A percentile compares a stretch with the other conserved stretches of the same genome.
Conservation (phyloP, 148 eudicot genomes). For the Hydrangea macrophylla region DNA sequence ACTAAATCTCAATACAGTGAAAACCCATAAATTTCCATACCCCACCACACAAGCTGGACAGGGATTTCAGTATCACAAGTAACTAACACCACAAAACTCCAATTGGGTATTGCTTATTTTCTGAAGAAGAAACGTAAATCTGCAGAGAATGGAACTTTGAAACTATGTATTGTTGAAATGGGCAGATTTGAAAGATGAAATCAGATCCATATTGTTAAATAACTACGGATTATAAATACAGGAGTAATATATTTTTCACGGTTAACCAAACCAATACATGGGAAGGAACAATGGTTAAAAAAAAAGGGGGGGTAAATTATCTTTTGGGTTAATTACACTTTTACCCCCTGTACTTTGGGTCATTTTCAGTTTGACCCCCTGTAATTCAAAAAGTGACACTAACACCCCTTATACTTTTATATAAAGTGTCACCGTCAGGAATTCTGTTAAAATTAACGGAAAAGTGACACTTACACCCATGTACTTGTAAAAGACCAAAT, state of each 20-base stretch:
- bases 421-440: too few relatives aligned
- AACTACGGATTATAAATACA: too few relatives aligned
- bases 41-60: background rate
- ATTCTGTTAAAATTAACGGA: too few relatives aligned
- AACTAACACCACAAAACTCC: background rate
- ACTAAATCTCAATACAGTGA: background rate
- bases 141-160: conserved; percentile 20
- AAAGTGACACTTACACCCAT: too few relatives aligned
- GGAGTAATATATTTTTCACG: background rate
- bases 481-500: too few relatives aligned
- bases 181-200: conserved; percentile 15
- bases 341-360: too few relatives aligned
- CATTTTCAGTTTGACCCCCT: too few relatives aligned
- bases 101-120: conserved; percentile 5
- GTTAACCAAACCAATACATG: background rate
- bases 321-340: too few relatives aligned
- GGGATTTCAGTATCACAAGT: conserved; percentile 1
- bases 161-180: conserved; percentile 15
- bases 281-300: background rate
- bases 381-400: too few relatives aligned
- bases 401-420: too few relatives aligned
- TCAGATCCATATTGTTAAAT: conserved; percentile 25
- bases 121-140: conserved; percentile 10
- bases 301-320: background rate
- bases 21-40: background rate